Evolutionary conservation across 2,329 filamentous ascomycete species (phyloP), one percentile per base, ranked within the genome.

Genomic region (Aureobasidium sp.): DNA sequence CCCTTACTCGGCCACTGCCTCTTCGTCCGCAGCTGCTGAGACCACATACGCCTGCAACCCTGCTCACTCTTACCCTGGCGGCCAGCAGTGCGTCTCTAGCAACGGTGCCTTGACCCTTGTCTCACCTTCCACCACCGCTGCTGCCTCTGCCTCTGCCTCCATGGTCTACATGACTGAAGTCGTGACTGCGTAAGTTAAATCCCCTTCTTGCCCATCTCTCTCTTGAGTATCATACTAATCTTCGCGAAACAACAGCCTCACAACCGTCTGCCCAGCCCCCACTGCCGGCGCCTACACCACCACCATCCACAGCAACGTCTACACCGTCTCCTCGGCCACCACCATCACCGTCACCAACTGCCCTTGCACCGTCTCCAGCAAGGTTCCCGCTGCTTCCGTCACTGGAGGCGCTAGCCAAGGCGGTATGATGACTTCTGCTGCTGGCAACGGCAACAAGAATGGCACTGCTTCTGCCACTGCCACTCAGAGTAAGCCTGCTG

Each of bases 191-290:
- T 36, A 42, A 44, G 53, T 47, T 39, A 6, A 8, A 4, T 9
- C 14, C 6, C 3, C 14, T 25, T 22, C 14, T 29, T 5, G 3
- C n/a, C n/a, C 20, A 14, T 12, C 22, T 3, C 8, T 22, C 29
- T 9, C 17, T 2, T 15, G 15, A 8, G 11, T 12, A 34, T 12
- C 39, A 27, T 44, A 5, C 27, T 42, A 15, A 78, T 85, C 67
- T 82, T 82, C 90, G 67, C 85, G n/a, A 84, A 4, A 25, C 22
- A 8, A 7, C 63, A 76, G 78, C 63, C 84, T 66, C 79, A 85
- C 82, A 77, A 91, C 87, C 72, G 89, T 81, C 84, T 91, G 88
- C 84, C 87, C 88, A 25, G 79, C 64, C 68, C 74, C 87, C 67
- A 90, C 87, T 69, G 75, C 79, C 69, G 76, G 90, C 75, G 11